Evolutionary conservation across 441 rosid genomes (phyloP), one percentile per base, ranked within the genome.

Genomic region (Breynia disticha): DNA sequence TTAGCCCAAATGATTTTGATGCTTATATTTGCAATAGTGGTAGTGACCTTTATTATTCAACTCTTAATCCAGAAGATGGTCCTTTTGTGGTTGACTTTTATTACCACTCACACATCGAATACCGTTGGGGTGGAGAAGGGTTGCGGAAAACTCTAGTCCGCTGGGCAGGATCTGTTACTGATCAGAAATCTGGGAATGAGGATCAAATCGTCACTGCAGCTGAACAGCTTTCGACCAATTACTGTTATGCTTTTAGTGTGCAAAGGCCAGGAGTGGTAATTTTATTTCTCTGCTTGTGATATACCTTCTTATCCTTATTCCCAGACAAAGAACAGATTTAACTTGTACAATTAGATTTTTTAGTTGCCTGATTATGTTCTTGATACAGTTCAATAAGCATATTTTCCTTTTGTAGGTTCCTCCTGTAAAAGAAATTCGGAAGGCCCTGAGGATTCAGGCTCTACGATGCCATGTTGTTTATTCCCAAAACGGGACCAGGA

Each of bases 11-110:
- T 57, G 95, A 84, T 62, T 86, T 88, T 54, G 95, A 86, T 70
- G 97, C 90, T 57, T 84, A 78, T 61, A 81, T 93, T 56, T 88
- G 98, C 68, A 93, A 80, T 51, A 88, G 97, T 62, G 98, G 98
- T 17, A 78, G 95, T 52, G 97, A 86, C 42, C 80, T 93, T 64
- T 89, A 82, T 72, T 84, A 88, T 68, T 79, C 97, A 37, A 70
- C 86, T 54, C 55, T 68, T 49, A 82, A 59, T 65, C 57, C 81
- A 4, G 94, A 82, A 67, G 90, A 72, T 32, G 62, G 68, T 50
- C 58, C 85, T 5, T 85, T 80, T 52, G 67, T 69, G 16, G 72
- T 80, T 8, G 98, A 90, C 73, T 62, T 76, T 46, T 83, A 90
- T 68, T 90, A 87, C 65, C 95, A 83, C 61, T 87, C 88, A 1